A percentile compares a stretch with the other conserved stretches of the same genome.
These are phyloP conservation scores for Monarda citriodora DNA, from an alignment of 305 asterid species.

Conservation along the genomic window DNA sequence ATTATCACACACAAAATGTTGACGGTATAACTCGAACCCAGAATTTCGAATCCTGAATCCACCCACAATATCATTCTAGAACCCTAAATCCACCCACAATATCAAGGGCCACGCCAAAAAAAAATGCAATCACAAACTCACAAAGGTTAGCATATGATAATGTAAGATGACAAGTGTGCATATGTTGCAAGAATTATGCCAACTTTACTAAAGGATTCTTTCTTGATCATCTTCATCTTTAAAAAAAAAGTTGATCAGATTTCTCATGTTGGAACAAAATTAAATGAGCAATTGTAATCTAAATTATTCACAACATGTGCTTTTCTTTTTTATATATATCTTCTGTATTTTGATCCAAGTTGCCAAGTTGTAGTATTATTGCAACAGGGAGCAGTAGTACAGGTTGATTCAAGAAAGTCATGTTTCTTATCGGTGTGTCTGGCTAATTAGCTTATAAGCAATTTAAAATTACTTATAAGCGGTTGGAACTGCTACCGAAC, in stretches of 20 bases:
- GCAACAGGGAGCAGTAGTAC: no score
- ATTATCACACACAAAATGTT: no score
- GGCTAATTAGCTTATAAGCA: no score
- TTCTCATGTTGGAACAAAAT: background rate
- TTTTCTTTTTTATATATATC: background rate
- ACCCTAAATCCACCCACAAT: no score
- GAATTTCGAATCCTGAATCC: no score
- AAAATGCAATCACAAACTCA: background rate
- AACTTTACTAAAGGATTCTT: slow-evolving; percentile 16
- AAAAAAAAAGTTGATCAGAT: background rate
- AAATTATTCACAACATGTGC: background rate
- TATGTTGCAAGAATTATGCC: slow-evolving; percentile 3
- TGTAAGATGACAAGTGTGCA: slow-evolving; percentile 17
- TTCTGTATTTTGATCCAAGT: background rate
- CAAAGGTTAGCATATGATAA: slow-evolving; percentile 5
- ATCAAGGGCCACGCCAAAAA: no score
- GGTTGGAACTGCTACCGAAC: no score
- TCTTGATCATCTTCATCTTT: slow-evolving; percentile 13
- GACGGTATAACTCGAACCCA: no score
- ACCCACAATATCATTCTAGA: no score
- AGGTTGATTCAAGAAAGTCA: slow-evolving; percentile 1
- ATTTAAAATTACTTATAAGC: no score
- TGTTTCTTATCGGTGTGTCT: no score
- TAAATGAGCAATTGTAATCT: background rate
- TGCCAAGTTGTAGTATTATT: no score